Conservation (phyloP, 306 rosid genomes). For the Begonia masoniana region DNA sequence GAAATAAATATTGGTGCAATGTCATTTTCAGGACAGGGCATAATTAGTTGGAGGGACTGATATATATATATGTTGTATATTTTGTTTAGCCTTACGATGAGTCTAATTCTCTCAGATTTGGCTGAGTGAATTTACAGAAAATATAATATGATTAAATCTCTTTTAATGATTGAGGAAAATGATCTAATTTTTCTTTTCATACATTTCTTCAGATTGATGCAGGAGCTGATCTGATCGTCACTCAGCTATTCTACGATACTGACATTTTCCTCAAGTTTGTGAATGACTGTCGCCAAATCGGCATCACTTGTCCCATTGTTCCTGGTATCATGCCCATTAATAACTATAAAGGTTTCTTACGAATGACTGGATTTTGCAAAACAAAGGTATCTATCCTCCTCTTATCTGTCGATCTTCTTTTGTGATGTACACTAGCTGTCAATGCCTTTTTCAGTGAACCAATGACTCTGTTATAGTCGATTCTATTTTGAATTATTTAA, state of each 20-base stretch:
- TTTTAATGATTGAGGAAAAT: not conserved
- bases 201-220: conserved; percentile 42
- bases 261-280: conserved; percentile 74
- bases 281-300: conserved; percentile 81
- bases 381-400: conserved; percentile 37
- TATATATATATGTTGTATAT: too few species aligned
- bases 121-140: too few species aligned
- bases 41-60: too few species aligned
- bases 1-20: too few species aligned
- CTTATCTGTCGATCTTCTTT: too few species aligned
- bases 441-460: too few species aligned
- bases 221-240: conserved; percentile 72
- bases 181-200: conserved; percentile 1
- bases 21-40: too few species aligned
- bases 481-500: too few species aligned
- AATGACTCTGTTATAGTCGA: too few species aligned
- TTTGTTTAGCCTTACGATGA: too few species aligned
- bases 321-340: conserved; percentile 90
- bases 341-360: conserved; percentile 75
- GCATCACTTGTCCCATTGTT: conserved; percentile 75
- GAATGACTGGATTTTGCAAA: conserved; percentile 92
- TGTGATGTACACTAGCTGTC: too few species aligned
- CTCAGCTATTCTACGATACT: conserved; percentile 74
- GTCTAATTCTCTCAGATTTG: too few species aligned
- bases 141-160: not conserved